Evolutionary conservation across 23 red algal genomes (phyloP), one percentile per base, ranked within the genome.

Genomic region (Gracilaria caudata): DNA sequence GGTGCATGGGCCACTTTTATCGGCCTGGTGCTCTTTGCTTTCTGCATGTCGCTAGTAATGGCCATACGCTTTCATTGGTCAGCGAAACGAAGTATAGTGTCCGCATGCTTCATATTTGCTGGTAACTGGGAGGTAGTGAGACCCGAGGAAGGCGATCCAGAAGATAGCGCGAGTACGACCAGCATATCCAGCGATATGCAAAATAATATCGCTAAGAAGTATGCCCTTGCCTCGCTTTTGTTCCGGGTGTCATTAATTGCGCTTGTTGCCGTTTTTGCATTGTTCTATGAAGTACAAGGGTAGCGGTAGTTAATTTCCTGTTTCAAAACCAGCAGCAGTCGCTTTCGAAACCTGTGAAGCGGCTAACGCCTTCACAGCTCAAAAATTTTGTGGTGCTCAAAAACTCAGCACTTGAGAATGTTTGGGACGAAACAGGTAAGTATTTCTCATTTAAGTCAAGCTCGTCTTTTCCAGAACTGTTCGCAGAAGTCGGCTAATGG

Each of bases 261-360:
- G 7, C 47, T 86, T 38, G 19, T 71, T 17, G 61, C 61, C 44
- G 35, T 86, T 34, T 86, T 86, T 73, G 82, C 82, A 1, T 30
- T 86, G 25, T 86, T 86, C 65, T 86, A 86, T 63, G 82, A 86
- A 19, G 82, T n/a, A n/a, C n/a, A n/a, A n/a, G n/a, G n/a, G n/a
- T 86, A 34, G 82, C 82, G 4, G 82, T 86, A 3, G 82, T 86
- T 33, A 75, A 86, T 49, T 74, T 86, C 30, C 32, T 86, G 38
- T 86, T 86, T 26, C 82, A 86, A 66, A 37, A 84, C 4, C 58
- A 66, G 35, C 23, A 51, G 1, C 47, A 53, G 65, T 44, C 61
- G 9, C 37, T 86, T 4, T 49, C 39, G 25, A 86, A 86, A 45
- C 63, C 60, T 24, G 65, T 86, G 40, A 73, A 21, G 23, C 40